Conservation (phyloP, 2,329 filamentous ascomycete species). For the Thermoascus crustaceus region DNA sequence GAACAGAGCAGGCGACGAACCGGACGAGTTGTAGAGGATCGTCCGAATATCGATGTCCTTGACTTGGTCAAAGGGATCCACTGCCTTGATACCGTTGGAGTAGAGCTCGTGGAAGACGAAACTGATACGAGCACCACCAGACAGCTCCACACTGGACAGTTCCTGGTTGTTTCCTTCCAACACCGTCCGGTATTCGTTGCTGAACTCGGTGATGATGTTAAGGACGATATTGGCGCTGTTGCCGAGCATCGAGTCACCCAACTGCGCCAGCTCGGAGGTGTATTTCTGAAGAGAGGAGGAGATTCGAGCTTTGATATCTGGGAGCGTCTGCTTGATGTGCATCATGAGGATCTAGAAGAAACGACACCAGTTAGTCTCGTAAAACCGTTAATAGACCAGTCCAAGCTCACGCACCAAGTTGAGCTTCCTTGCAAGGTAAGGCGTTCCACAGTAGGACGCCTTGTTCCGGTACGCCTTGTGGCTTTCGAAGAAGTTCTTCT, state of each 20-base stretch:
- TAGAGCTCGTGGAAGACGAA: constrained; percentile 99
- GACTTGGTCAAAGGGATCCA: constrained; percentile 94
- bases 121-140: constrained; percentile 93
- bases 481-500: constrained; percentile 96
- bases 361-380: not conserved
- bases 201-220: constrained; percentile 98
- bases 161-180: constrained; percentile 96
- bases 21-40: constrained; percentile 98
- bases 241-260: constrained; percentile 90
- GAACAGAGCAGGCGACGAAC: constrained; percentile 90
- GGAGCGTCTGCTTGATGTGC: constrained; percentile 99
- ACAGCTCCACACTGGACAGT: constrained; percentile 86
- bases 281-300: constrained; percentile 93
- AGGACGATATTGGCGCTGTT: constrained; percentile 95
- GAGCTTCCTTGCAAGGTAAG: constrained; percentile 90
- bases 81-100: constrained; percentile 91
- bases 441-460: constrained; percentile 95
- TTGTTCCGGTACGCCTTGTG: constrained; percentile 99
- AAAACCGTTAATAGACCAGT: not conserved
- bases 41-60: constrained; percentile 97
- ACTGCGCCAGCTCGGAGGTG: constrained; percentile 64
- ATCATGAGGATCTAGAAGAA: constrained; percentile 79
- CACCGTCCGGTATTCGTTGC: constrained; percentile 93
- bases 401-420: constrained; percentile 55
- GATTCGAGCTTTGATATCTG: constrained; percentile 96